Conservation (phyloP, 2,329 filamentous ascomycete species). For the Claviceps africana region DNA sequence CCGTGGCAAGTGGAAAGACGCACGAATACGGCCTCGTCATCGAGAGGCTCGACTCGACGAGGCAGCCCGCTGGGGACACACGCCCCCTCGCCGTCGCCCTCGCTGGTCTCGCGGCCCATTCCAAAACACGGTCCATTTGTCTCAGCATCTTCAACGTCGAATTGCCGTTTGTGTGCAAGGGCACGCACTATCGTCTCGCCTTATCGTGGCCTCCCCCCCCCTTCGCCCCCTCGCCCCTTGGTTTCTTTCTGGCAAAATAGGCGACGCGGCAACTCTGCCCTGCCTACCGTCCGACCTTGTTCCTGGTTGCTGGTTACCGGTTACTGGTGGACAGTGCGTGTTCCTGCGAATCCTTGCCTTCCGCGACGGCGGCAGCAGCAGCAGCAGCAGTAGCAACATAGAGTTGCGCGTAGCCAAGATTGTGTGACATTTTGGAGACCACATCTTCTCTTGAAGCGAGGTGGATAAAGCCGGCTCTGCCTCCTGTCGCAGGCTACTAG, state of each 20-base stretch:
- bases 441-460: not conserved
- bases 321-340: not conserved
- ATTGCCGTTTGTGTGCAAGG: slow-evolving; percentile 2
- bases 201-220: not conserved
- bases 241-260: not conserved
- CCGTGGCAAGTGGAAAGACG: not conserved
- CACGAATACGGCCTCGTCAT: not conserved
- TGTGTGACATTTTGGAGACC: not conserved
- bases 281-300: not conserved
- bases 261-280: not conserved
- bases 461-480: not conserved
- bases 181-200: not conserved
- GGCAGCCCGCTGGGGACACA: too few species aligned
- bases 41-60: not conserved
- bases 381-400: too few species aligned
- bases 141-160: not conserved
- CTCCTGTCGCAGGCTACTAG: not conserved
- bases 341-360: not conserved
- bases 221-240: too few species aligned
- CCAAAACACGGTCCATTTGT: not conserved
- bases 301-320: too few species aligned
- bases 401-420: not conserved
- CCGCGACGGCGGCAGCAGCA: not conserved
- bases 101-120: not conserved
- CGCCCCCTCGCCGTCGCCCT: too few species aligned